A percentile compares a stretch with the other conserved stretches of the same genome.
Evolutionary conservation across 768 basidiomycete genomes (phyloP).

Genomic region (Melanogaster broomeanus): DNA sequence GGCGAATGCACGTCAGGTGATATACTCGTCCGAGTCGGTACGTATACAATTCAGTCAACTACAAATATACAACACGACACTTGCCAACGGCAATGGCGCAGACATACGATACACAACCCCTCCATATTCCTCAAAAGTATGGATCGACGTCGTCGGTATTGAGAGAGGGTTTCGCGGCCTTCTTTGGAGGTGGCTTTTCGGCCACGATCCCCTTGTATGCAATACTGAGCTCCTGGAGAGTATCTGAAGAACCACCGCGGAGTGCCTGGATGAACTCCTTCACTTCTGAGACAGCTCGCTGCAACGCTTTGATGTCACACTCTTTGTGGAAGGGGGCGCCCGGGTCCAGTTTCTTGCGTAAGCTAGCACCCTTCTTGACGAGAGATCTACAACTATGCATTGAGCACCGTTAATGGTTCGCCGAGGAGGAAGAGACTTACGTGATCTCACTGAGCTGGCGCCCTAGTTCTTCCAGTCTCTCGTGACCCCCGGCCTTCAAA

Average conservation of each 20-base stretch:
- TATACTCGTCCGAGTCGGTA: no score
- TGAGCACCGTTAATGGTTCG: conserved; percentile 1
- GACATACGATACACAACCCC: no score
- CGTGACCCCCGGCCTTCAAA: conserved; percentile 25
- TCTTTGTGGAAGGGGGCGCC: conserved; percentile 28
- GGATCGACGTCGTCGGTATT: no score
- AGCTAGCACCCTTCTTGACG: conserved; percentile 23
- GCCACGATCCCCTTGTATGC: no score
- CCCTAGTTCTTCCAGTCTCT: conserved; percentile 36
- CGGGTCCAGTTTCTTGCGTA: conserved; percentile 36
- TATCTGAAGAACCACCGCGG: conserved; percentile 5
- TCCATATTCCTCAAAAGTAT: no score
- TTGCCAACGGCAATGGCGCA: no score
- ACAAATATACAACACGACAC: no score
- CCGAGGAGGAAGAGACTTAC: conserved; percentile 26
- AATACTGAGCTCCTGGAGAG: no score
- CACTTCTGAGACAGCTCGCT: conserved; percentile 25
- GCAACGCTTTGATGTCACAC: conserved; percentile 27
- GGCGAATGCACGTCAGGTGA: no score
- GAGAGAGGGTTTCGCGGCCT: no score
- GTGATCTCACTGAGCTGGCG: conserved; percentile 29
- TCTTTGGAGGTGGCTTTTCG: no score
- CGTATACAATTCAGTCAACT: no score
- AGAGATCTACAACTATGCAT: conserved; percentile 9
- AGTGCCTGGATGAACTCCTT: conserved; percentile 28